These are phyloP conservation scores for Fusarium sp. DNA, from an alignment of 2,329 filamentous ascomycete species.

Conservation along the genomic window DNA sequence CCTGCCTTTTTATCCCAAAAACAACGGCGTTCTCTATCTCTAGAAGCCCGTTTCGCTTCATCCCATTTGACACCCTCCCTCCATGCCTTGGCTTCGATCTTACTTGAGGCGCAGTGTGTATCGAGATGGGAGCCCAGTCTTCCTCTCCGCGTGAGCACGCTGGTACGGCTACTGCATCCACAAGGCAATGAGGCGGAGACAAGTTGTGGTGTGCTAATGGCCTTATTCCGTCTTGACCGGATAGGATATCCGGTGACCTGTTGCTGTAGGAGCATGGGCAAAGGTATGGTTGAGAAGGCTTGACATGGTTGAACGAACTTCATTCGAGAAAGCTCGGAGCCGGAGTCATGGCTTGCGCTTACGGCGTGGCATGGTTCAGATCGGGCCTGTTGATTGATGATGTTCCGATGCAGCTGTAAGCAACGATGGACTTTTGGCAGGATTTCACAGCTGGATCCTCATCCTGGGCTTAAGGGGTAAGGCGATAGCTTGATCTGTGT, in stretches of 20 bases:
- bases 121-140: neutral
- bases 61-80: neutral
- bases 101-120: neutral
- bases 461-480: conserved; percentile 4
- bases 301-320: neutral
- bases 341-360: neutral
- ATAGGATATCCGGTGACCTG: neutral
- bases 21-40: neutral
- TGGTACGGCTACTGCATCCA: neutral
- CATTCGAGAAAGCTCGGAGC: neutral
- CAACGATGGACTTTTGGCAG: conserved; percentile 8
- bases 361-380: neutral
- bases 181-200: neutral
- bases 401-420: neutral
- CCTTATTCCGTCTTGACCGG: neutral
- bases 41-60: neutral
- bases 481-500: neutral
- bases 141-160: neutral
- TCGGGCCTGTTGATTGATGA: neutral
- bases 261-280: neutral
- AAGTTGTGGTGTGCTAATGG: neutral
- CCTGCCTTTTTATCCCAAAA: conserved; percentile 2
- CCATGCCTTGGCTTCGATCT: neutral
- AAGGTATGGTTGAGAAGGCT: neutral
- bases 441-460: neutral